Evolutionary conservation across 345 rosid species (phyloP).

Genomic region (Alliaria petiolata): DNA sequence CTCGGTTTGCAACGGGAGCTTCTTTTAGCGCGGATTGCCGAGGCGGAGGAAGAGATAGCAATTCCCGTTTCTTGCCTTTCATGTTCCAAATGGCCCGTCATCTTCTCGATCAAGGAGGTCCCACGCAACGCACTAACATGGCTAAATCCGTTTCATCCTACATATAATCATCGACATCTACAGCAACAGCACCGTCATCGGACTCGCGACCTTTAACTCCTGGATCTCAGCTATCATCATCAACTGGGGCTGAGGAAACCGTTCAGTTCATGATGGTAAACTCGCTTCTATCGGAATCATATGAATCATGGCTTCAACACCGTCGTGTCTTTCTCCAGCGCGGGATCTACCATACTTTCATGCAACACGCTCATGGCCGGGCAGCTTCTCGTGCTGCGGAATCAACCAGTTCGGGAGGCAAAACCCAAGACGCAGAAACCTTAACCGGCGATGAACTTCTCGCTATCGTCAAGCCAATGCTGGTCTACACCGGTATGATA

Average conservation of each 20-base stretch:
- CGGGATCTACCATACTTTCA: conserved; percentile 82
- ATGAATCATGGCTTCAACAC: conserved; percentile 91
- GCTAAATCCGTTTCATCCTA: conserved; percentile 77
- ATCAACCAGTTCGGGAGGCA: conserved; percentile 41
- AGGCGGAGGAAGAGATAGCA: conserved; percentile 99
- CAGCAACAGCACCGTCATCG: conserved; percentile 18
- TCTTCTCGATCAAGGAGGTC: conserved; percentile 93
- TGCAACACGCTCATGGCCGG: conserved; percentile 89
- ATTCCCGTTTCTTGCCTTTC: conserved; percentile 89
- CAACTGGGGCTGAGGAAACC: conserved; percentile 68
- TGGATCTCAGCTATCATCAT: conserved; percentile 50
- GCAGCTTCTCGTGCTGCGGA: conserved; percentile 42
- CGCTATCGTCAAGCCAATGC: conserved; percentile 68
- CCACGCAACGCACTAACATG: conserved; percentile 66
- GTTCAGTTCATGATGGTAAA: conserved; percentile 98
- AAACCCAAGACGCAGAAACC: conserved; percentile 36
- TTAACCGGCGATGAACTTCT: conserved; percentile 53
- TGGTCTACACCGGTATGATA: conserved; percentile 81
- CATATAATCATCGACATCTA: conserved; percentile 38
- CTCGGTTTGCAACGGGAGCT: conserved; percentile 98
- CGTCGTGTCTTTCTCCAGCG: conserved; percentile 80
- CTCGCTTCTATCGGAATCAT: conserved; percentile 84
- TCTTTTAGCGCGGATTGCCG: conserved; percentile 77
- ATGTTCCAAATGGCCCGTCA: conserved; percentile 93
- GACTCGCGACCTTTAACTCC: conserved; percentile 56